These are phyloP conservation scores for Dendrobium catenatum DNA, from an alignment of 106 monocot species.

Conservation along the genomic window DNA sequence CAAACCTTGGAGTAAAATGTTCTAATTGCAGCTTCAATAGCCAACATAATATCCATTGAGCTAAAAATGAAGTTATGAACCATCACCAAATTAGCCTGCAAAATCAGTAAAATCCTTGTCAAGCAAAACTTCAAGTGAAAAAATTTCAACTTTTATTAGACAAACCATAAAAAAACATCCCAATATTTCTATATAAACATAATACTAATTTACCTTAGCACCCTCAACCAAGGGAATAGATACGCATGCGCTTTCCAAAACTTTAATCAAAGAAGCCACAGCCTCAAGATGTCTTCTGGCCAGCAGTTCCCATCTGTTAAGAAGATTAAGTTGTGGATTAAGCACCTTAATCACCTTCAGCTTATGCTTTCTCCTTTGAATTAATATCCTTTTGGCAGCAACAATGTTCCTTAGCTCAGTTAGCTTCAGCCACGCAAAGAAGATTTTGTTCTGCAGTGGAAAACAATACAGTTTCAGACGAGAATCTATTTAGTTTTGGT, in stretches of 20 bases:
- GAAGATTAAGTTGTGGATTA: conserved; percentile 14
- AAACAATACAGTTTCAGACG: too few relatives aligned
- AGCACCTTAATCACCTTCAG: conserved; percentile 5
- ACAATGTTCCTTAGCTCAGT: conserved; percentile 43
- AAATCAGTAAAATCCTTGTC: background rate
- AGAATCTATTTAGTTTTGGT: too few relatives aligned
- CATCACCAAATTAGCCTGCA: conserved; percentile 31
- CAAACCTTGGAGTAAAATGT: conserved; percentile 38
- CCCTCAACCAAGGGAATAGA: conserved; percentile 10
- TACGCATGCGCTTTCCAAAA: conserved; percentile 2
- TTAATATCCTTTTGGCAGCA: conserved; percentile 31
- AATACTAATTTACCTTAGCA: conserved; percentile 12
- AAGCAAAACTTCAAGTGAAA: background rate
- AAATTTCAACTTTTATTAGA: background rate
- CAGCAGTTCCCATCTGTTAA: conserved; percentile 10
- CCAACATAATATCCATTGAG: conserved; percentile 29
- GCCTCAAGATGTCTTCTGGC: conserved; percentile 7
- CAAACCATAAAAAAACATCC: background rate
- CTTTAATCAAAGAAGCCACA: conserved; percentile 3
- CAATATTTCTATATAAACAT: background rate
- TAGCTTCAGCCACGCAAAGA: conserved; percentile 44
- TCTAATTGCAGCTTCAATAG: conserved; percentile 30
- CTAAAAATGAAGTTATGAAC: conserved; percentile 16
- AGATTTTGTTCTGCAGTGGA: conserved; percentile 33
- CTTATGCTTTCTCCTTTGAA: conserved; percentile 10